Conservation (phyloP, 257 asterid genomes). For the Nicotiana paniculata region DNA sequence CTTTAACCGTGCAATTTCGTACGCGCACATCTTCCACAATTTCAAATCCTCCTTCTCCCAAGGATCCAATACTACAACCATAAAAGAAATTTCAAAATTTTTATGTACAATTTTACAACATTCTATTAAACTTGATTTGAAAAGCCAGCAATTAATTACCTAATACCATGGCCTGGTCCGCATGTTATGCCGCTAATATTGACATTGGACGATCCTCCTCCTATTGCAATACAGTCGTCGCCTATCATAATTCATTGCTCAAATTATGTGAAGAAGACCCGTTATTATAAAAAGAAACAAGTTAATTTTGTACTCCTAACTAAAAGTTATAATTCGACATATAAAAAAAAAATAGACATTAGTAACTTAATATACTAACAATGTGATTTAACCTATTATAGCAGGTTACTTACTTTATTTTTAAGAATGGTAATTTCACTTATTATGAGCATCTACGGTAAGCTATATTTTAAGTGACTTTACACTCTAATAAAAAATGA, state of each 20-base stretch:
- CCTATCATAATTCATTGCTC: conserved; percentile 22
- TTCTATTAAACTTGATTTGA: neutral
- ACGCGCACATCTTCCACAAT: conserved; percentile 54
- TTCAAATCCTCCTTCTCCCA: conserved; percentile 53
- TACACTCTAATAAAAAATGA: neutral
- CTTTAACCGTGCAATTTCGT: conserved; percentile 44
- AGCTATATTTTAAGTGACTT: neutral
- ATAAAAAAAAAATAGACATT: neutral
- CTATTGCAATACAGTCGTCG: conserved; percentile 63
- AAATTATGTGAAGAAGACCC: neutral
- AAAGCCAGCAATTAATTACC: conserved; percentile 22
- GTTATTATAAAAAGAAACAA: neutral
- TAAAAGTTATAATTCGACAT: neutral
- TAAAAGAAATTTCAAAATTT: neutral
- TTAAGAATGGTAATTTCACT: neutral
- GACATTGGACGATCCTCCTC: conserved; percentile 48
- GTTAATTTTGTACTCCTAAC: neutral
- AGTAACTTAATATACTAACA: too few relatives aligned
- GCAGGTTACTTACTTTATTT: neutral
- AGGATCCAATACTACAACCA: conserved; percentile 45
- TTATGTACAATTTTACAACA: neutral
- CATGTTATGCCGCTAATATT: conserved; percentile 42
- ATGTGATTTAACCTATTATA: neutral
- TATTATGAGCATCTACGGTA: neutral
- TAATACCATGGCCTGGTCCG: conserved; percentile 74